Evolutionary conservation across 1,139 yeast species (phyloP).

Genomic region (Taphrina pruni): DNA sequence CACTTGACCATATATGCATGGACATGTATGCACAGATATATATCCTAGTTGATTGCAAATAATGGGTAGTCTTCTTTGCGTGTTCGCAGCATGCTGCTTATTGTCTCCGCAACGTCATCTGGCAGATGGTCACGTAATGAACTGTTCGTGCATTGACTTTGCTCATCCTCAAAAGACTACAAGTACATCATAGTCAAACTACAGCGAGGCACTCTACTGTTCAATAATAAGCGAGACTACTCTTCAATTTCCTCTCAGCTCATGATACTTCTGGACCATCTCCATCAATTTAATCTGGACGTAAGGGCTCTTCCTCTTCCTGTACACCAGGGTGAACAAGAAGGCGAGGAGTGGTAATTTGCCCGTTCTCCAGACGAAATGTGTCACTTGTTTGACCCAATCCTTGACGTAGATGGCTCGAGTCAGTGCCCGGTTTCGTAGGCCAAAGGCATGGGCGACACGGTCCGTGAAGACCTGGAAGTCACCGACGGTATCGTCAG

Average conservation of each 20-base stretch:
- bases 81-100: too few relatives aligned
- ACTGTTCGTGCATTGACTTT: too few relatives aligned
- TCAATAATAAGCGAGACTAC: too few relatives aligned
- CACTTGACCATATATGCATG: too few relatives aligned
- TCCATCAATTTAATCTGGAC: conserved; percentile 29
- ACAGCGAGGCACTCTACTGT: too few relatives aligned
- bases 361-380: conserved; percentile 20
- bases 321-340: conserved; percentile 4
- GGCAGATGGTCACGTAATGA: too few relatives aligned
- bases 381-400: conserved; percentile 14
- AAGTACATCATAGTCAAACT: too few relatives aligned
- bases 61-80: too few relatives aligned
- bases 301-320: conserved; percentile 19
- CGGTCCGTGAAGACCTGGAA: conserved; percentile 35
- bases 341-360: conserved; percentile 22
- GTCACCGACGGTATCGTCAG: conserved; percentile 30
- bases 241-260: conserved; percentile 9
- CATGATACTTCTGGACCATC: conserved; percentile 22
- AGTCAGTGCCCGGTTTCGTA: conserved; percentile 3
- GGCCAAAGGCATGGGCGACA: conserved; percentile 20
- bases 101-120: too few relatives aligned
- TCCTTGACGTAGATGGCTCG: conserved; percentile 18
- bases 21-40: too few relatives aligned
- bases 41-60: too few relatives aligned
- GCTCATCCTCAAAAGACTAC: too few relatives aligned